phyloP scores from a whole-genome alignment of 2,329 filamentous ascomycete species.

The Aspergillus pseudotamarii region DNA sequence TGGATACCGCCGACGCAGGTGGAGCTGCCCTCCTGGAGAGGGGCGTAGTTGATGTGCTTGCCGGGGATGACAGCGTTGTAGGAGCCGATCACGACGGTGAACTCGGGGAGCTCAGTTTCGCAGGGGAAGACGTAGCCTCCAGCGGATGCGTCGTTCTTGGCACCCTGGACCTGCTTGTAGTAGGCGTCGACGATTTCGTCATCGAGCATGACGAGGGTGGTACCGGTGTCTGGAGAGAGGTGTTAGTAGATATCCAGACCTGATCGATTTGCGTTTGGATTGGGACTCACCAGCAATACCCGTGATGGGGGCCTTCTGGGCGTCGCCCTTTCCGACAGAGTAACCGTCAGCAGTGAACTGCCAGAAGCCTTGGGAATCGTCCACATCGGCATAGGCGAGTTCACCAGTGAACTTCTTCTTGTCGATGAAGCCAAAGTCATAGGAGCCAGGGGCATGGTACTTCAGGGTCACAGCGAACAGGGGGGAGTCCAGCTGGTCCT shows the following conservation, averaged over 20 bases:
- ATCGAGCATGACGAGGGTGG: slow-evolving; percentile 65
- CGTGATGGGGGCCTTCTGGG: slow-evolving; percentile 46
- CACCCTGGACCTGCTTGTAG: slow-evolving; percentile 60
- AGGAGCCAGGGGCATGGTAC: slow-evolving; percentile 55
- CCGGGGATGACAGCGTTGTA: slow-evolving; percentile 56
- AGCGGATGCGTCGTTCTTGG: slow-evolving; percentile 49
- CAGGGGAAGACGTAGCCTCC: slow-evolving; percentile 62
- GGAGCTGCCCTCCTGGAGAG: slow-evolving; percentile 39
- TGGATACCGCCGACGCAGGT: slow-evolving; percentile 78
- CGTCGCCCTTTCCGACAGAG: slow-evolving; percentile 50
- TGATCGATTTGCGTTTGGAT: not conserved
- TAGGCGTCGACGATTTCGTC: slow-evolving; percentile 58
- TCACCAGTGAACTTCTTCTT: slow-evolving; percentile 59
- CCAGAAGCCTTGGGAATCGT: slow-evolving; percentile 66
- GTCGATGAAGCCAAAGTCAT: slow-evolving; percentile 65
- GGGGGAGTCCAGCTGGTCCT: slow-evolving; percentile 51
- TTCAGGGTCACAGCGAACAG: slow-evolving; percentile 60
- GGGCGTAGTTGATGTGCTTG: slow-evolving; percentile 58
- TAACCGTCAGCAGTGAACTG: slow-evolving; percentile 61
- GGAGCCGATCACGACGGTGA: slow-evolving; percentile 55
- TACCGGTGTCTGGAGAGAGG: slow-evolving; percentile 62
- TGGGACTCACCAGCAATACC: slow-evolving; percentile 55
- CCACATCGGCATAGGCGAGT: slow-evolving; percentile 60
- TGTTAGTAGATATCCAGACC: not conserved
- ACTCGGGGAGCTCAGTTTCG: slow-evolving; percentile 54